Evolutionary conservation across 495 filamentous ascomycete species (phyloP), one percentile per base, ranked within the genome.

Genomic region (Immersiella caudata): DNA sequence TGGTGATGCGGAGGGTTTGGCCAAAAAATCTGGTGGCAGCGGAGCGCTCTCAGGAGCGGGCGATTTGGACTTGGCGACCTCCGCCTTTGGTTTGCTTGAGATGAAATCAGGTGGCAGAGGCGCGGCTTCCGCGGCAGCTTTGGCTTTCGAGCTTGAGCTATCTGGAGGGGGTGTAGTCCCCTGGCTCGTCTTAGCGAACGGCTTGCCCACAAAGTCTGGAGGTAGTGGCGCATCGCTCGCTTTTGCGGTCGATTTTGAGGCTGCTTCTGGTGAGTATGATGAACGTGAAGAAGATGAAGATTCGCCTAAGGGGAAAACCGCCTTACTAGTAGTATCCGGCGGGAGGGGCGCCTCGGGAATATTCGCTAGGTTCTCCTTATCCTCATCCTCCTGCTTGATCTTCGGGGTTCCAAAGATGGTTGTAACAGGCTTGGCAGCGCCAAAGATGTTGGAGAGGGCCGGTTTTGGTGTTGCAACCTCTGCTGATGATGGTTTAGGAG

Each of bases 321-420:
- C 81, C 79, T 88, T 90, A 80, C 87, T 93, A 22, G 89, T 91
- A 52, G 90, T 76, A 67, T 93, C 90, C n/a, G 91, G 91, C 33
- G 92, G 92, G 40, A 94, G 76, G 60, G 93, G 91, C 16, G 84
- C 74, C 70, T 89, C 86, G 55, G 79, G 61, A 54, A 76, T 65
- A 18, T 74, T 74, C 26, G 73, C 67, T 29, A 77, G 67, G 36
- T 78, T 74, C 52, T 71, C 70, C 66, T 80, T 76, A 21, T 69
- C 51, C 11, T 74, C 71, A 2, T 74, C 71, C 63, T 80, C 79
- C 40, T 74, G 46, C 69, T 82, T 82, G 56, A 78, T 68, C 68
- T 76, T 75, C 12, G 77, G 76, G n/a, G 72, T 67, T 46, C 63
- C 67, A 56, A 68, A 67, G 24, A 59, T 25, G 24, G 65, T 56